These are phyloP conservation scores for Alternaria postmessia DNA, from an alignment of 2,329 filamentous ascomycete species.

Conservation along the genomic window DNA sequence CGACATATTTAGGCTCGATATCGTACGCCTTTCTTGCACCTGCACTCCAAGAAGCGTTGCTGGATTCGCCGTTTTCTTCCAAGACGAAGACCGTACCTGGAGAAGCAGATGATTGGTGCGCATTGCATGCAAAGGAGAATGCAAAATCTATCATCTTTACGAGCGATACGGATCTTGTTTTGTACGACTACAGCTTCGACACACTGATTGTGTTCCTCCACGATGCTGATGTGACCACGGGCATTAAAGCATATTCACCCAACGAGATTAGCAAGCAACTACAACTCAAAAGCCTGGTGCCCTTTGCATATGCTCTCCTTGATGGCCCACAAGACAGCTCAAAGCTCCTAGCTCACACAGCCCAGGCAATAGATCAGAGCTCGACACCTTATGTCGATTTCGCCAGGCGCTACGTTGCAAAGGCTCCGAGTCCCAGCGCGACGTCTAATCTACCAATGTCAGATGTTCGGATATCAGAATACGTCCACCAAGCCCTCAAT, in stretches of 20 bases:
- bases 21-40: slow-evolving; percentile 78
- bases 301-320: slow-evolving; percentile 53
- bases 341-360: slow-evolving; percentile 35
- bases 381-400: slow-evolving; percentile 40
- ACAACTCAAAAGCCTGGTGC: slow-evolving; percentile 51
- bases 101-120: slow-evolving; percentile 86
- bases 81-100: slow-evolving; percentile 72
- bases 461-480: slow-evolving; percentile 46
- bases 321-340: slow-evolving; percentile 43
- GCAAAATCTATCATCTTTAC: slow-evolving; percentile 74
- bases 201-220: slow-evolving; percentile 74
- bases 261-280: slow-evolving; percentile 56
- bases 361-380: slow-evolving; percentile 27
- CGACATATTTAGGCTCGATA: slow-evolving; percentile 43
- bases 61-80: slow-evolving; percentile 52
- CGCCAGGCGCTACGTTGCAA: slow-evolving; percentile 36
- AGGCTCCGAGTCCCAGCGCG: slow-evolving; percentile 1
- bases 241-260: slow-evolving; percentile 54
- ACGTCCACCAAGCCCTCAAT: slow-evolving; percentile 33
- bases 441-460: slow-evolving; percentile 29
- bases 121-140: slow-evolving; percentile 64
- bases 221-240: slow-evolving; percentile 61
- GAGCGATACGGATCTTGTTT: slow-evolving; percentile 85
- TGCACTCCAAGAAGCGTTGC: slow-evolving; percentile 75
- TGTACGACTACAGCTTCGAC: slow-evolving; percentile 71